Evolutionary conservation across 1,284 basidiomycete species (phyloP).

Genomic region (Trametes polyzona): DNA sequence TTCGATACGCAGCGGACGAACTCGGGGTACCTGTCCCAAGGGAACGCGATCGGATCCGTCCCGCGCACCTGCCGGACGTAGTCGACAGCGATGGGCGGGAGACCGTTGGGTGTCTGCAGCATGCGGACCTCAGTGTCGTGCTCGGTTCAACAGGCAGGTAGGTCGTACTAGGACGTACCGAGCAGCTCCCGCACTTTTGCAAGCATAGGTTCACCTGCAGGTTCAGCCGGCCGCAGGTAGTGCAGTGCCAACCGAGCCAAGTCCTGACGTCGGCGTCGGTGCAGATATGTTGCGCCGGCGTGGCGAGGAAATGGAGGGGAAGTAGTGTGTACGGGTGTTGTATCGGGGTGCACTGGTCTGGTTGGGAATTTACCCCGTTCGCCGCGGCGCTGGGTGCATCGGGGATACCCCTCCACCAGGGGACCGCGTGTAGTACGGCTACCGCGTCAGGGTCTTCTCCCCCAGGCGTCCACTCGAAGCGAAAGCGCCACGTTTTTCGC

Average conservation of each 20-base stretch:
- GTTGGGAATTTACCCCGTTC: too few relatives aligned
- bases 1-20: slow-evolving; percentile 21
- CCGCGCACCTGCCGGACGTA: slow-evolving; percentile 37
- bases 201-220: slow-evolving; percentile 40
- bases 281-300: slow-evolving; percentile 9
- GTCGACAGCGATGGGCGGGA: slow-evolving; percentile 28
- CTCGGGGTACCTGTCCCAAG: slow-evolving; percentile 33
- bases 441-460: slow-evolving; percentile 16
- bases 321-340: slow-evolving; percentile 36
- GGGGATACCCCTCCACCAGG: slow-evolving; percentile 32
- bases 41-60: slow-evolving; percentile 32
- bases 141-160: not conserved
- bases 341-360: not conserved
- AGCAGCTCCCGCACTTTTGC: slow-evolving; percentile 40
- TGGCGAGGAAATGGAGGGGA: slow-evolving; percentile 36
- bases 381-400: not conserved
- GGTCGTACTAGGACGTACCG: slow-evolving; percentile 29
- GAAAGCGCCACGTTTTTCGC: slow-evolving; percentile 17
- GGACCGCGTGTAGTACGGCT: not conserved
- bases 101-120: slow-evolving; percentile 27
- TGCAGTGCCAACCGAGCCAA: slow-evolving; percentile 42
- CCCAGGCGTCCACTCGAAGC: slow-evolving; percentile 27
- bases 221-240: slow-evolving; percentile 43
- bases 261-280: slow-evolving; percentile 14
- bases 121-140: too few relatives aligned